Percentiles rank a stretch among this genome's conserved stretches.
Conservation (phyloP, 306 rosid genomes). For the Aeschynomene evenia region DNA sequence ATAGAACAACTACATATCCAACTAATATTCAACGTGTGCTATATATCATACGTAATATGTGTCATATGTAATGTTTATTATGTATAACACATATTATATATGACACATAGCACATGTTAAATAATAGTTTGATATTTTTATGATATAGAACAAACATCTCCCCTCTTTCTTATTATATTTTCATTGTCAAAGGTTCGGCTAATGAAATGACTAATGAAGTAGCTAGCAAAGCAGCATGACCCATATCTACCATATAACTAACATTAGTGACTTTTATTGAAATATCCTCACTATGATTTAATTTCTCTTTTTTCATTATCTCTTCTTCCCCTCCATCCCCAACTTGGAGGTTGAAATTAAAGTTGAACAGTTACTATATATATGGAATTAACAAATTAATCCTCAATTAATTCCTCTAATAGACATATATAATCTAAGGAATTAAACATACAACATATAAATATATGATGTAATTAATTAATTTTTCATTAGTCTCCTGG, state of each 20-base stretch:
- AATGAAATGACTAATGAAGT: constrained; percentile 37
- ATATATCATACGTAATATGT: too few species aligned
- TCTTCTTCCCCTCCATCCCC: constrained; percentile 31
- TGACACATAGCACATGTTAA: too few species aligned
- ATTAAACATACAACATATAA: background rate
- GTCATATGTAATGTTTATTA: too few species aligned
- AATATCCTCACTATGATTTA: constrained; percentile 31
- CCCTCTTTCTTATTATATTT: background rate
- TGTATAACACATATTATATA: too few species aligned
- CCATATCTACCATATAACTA: constrained; percentile 40
- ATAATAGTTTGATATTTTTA: too few species aligned
- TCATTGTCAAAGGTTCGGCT: constrained; percentile 42
- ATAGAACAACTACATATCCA: too few species aligned
- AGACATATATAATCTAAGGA: background rate
- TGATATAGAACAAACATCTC: too few species aligned
- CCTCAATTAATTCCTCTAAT: background rate
- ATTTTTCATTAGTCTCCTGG: too few species aligned
- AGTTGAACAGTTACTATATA: constrained; percentile 24
- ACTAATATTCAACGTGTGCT: too few species aligned
- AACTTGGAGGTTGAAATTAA: constrained; percentile 26
- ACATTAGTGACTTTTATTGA: constrained; percentile 46
- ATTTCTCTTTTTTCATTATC: constrained; percentile 30
- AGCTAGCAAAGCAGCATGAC: constrained; percentile 41
- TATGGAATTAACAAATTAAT: constrained; percentile 34
- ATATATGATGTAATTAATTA: background rate